Base-by-base conservation (phyloP, 805 yeast genomes). In the Wickerhamiella australiensis region DNA sequence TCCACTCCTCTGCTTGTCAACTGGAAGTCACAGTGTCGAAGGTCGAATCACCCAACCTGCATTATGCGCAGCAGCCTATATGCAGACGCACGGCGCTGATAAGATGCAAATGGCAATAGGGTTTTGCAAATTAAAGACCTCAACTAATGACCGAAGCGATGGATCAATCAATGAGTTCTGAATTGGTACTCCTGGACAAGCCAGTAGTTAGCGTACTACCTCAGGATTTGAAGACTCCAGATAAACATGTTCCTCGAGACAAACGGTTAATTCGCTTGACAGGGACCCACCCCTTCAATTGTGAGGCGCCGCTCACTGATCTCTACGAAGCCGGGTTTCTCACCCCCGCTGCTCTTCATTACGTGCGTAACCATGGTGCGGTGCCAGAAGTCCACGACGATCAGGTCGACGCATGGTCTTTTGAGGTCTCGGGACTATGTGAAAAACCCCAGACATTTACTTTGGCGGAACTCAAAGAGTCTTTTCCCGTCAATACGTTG, bases 301-400 rank as follows among this genome's bases (percentile, higher is more conserved):
- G 56, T 35, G 68, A 65, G 53, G 57, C 68, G 7, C 67, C 67
- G 3, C 52, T 63, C 5, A 31, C 63, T 2, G 47, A 55, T 9
- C 54, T 62, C 4, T 65, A 58, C 47, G 52, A 58, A 8, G 53
- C 58, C 25, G 68, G 68, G 2, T 65, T 65, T 43, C 51, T 65
- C 17, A 65, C 69, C 0, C 65, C 68, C 3, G 55, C 63, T 2
- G 43, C 56, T 5, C 46, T 65, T 15, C 68, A 65, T 50, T 65
- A 58, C 57, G 69, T 65, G 29, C 59, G 69, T 51, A 65, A 63
- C 49, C 69, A 65, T 50, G 69, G 68, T 7, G 60, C 65, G 1
- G 67, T 60, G 9, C 67, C 67, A 1, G 36, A 52, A 5, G 56
- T 59, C 1, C 43, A 44, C 8, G 62, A 56, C 5, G 55, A 54